Evolutionary conservation across 1,284 basidiomycete species (phyloP), one percentile per base, ranked within the genome.

Genomic region (Puccinia coronata): DNA sequence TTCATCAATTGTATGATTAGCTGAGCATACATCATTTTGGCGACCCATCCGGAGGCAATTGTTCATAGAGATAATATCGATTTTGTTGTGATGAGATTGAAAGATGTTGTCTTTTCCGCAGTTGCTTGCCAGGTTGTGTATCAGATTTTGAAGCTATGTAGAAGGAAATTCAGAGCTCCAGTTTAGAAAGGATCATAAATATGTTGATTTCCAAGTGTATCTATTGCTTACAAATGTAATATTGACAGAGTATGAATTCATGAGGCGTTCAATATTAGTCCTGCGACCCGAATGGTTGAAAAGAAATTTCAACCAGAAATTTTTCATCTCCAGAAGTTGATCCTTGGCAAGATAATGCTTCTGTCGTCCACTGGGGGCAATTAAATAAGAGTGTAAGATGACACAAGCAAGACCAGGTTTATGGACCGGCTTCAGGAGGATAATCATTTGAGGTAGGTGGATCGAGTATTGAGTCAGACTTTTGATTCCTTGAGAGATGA

Each of bases 321-420:
- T 72, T 36, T 72, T 43, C 39, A 31, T 23, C 16, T 72, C 70
- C 6, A 72, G 53, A 23, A 28, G 53, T 23, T 53, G 49, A 49
- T 72, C 70, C 31, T 72, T 72, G 47, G 43, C 70, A 6, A 72
- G 16, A 53, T 53, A 72, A 8, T 53, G 61, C 18, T 43, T 43
- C 34, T 36, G 31, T 16, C 18, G 20, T 31, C 31, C 61, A 65
- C 18, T 5, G 14, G 70, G 70, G 2, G 25, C 41, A n/a, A 72
- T 41, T 11, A 57, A 57, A 5, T 28, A 9, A 5, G 25, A 57
- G 28, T 57, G 16, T 5, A 11, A 9, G n/a, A 57, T 57, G 23
- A 28, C n/a, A 8, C 28, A 9, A 25, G n/a, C 23, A 5, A 57
- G 5, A n/a, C 55, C 25, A 6, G 2, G 4, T 9, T 23, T 23